Evolutionary conservation across 2,329 filamentous ascomycete genomes (phyloP).

Genomic region (Calonectria naviculata): DNA sequence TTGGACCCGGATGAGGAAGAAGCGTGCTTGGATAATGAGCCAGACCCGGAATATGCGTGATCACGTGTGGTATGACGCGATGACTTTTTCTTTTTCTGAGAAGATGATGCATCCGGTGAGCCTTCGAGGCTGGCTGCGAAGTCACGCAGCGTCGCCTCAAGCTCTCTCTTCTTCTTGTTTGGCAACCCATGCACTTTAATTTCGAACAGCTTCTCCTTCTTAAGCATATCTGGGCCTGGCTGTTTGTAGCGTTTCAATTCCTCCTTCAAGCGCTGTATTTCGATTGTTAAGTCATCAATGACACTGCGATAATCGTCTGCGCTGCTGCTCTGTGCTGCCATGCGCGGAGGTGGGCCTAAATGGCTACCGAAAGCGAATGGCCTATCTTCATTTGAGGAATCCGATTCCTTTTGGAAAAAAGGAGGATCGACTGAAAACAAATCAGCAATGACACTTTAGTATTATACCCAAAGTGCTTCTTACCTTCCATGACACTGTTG

Average conservation of each 20-base stretch:
- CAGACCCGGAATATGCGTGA: constrained; percentile 52
- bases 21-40: constrained; percentile 61
- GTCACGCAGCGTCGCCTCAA: constrained; percentile 78
- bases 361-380: constrained; percentile 36
- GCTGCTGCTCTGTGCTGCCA: constrained; percentile 64
- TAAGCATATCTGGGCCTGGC: constrained; percentile 72
- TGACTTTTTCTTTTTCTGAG: constrained; percentile 52
- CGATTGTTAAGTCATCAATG: constrained; percentile 87
- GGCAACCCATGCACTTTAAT: constrained; percentile 82
- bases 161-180: constrained; percentile 77
- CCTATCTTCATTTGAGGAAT: constrained; percentile 62
- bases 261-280: constrained; percentile 83
- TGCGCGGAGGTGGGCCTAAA: constrained; percentile 43
- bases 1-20: constrained; percentile 65
- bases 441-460: constrained; percentile 6
- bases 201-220: constrained; percentile 84
- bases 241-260: constrained; percentile 78
- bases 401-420: constrained; percentile 65
- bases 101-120: constrained; percentile 55
- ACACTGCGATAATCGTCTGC: constrained; percentile 83
- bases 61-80: constrained; percentile 52
- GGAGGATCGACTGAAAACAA: constrained; percentile 59
- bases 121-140: constrained; percentile 74
- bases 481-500: constrained; percentile 60
- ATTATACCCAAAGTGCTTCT: constrained; percentile 9